Base-by-base conservation (phyloP, 2,329 filamentous ascomycete genomes). In the Endocalyx cinctus region DNA sequence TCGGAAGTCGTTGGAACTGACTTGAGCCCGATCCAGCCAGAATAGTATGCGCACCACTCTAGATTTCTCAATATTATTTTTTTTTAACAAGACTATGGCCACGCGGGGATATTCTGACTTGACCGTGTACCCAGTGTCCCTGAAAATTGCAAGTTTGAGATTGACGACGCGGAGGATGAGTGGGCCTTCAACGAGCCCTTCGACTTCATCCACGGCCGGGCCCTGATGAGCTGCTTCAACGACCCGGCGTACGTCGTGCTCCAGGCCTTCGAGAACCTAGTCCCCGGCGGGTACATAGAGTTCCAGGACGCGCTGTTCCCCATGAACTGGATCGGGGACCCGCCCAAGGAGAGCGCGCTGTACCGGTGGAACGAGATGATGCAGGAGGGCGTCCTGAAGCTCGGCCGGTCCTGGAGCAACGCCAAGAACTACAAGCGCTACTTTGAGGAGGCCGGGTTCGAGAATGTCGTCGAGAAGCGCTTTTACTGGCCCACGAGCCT, bases 131-230 rank as follows among this genome's bases (percentile, higher is more conserved):
- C n/a, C 15, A 55, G 52, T 29, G 56, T 74, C 3, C 72, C 72
- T 10, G 64, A 68, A 13, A 77, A 77, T 39, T 62, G 73, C 28
- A 59, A 57, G 15, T 77, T 76, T 50, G 57, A 74, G 34, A 63
- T 77, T 20, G 72, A 75, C 44, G 72, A 77, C 46, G 61, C 68
- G 6, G 69, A 75, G 46, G 62, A 70, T 37, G 59, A 67, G 4
- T 78, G 74, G 74, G 55, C 67, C 4, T 53, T 43, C 12, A 68
- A 64, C 43, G 53, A 61, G 3, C 58, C 69, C 29, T 76, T 75
- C 51, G 67, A 74, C 48, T 71, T 66, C 43, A 66, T 77, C 36
- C 71, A 76, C 48, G 58, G 62, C 18, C 64, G 72, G 22, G 61
- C 69, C 16, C 63, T 77, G 48, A 61, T 62, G 22, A 67, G 62